Conservation (phyloP, 1,139 yeast species). For the Diutina mesorugosa region DNA sequence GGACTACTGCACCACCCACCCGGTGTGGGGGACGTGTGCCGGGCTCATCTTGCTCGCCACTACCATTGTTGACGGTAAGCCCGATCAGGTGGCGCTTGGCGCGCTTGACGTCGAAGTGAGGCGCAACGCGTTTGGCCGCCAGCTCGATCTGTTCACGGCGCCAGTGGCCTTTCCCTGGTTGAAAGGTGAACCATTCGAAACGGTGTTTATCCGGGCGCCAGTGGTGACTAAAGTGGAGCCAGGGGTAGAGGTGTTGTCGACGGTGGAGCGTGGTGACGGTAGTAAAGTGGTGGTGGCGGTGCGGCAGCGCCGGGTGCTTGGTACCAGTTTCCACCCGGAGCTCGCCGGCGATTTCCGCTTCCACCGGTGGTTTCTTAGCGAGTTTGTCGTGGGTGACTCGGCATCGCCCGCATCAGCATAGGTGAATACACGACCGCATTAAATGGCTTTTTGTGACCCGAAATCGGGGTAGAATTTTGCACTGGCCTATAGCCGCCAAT, state of each 20-base stretch:
- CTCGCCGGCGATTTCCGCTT: conserved; percentile 45
- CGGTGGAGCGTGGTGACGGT: conserved; percentile 18
- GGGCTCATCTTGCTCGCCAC: conserved; percentile 61
- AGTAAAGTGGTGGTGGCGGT: conserved; percentile 49
- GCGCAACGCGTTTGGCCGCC: conserved; percentile 74
- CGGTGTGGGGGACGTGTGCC: conserved; percentile 84
- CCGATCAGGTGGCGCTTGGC: conserved; percentile 50
- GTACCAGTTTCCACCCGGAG: conserved; percentile 80
- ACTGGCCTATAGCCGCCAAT: not conserved
- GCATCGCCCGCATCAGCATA: not conserved
- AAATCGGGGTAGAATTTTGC: not conserved
- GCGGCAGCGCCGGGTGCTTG: conserved; percentile 52
- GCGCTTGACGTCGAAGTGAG: conserved; percentile 54
- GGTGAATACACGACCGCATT: conserved; percentile 11
- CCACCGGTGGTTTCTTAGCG: conserved; percentile 61
- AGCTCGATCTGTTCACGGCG: conserved; percentile 51
- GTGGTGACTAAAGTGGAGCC: conserved; percentile 37
- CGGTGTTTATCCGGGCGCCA: conserved; percentile 73
- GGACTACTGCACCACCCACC: conserved; percentile 38
- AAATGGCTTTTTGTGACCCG: conserved; percentile 14
- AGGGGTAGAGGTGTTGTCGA: conserved; percentile 23
- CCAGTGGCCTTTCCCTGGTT: conserved; percentile 29
- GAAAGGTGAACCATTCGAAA: conserved; percentile 38
- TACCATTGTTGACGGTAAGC: conserved; percentile 40
- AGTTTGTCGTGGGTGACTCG: conserved; percentile 23